Evolutionary conservation across 345 rosid genomes (phyloP).

Genomic region (Murraya koenigii): DNA sequence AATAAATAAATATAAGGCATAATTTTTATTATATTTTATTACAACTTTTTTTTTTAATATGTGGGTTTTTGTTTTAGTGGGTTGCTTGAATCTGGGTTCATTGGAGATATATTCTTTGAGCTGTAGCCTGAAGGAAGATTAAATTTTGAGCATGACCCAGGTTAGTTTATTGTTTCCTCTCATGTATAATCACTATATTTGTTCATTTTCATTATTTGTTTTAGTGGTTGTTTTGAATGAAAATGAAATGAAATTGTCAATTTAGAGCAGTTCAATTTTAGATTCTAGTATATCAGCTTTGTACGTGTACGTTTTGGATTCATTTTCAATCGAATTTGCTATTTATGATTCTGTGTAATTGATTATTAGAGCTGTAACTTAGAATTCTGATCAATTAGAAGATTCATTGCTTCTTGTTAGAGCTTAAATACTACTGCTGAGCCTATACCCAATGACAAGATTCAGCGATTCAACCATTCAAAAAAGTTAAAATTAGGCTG

Average conservation of each 20-base stretch:
- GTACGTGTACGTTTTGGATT: not conserved
- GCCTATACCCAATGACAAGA: not conserved
- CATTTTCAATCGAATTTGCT: not conserved
- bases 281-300: not conserved
- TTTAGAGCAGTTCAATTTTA: not conserved
- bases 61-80: not conserved
- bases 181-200: not conserved
- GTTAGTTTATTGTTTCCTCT: not conserved
- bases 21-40: not conserved
- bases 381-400: not conserved
- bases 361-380: not conserved
- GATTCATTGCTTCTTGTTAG: not conserved
- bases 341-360: not conserved
- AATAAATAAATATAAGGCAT: not conserved
- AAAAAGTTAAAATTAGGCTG: not conserved
- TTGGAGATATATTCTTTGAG: not conserved
- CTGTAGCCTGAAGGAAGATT: not conserved
- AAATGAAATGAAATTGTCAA: not conserved
- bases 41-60: not conserved
- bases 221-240: not conserved
- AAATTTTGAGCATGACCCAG: not conserved
- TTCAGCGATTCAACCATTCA: not conserved
- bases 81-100: conserved; percentile 5
- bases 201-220: not conserved
- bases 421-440: not conserved